These are phyloP conservation scores for Acorus gramineus DNA, from an alignment of 106 monocot species.

Conservation along the genomic window DNA sequence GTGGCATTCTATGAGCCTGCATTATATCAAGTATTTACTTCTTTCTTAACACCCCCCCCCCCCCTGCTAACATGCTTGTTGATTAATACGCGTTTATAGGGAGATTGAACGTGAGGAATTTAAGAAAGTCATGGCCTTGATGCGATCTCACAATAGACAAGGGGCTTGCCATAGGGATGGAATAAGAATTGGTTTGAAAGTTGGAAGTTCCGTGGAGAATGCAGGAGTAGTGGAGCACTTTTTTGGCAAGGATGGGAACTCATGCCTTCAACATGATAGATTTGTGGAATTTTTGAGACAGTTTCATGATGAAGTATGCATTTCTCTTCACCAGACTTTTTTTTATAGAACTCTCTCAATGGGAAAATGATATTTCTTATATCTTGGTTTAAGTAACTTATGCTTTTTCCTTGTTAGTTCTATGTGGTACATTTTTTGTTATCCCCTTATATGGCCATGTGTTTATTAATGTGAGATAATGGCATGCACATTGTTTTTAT, in stretches of 20 bases:
- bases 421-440: no score
- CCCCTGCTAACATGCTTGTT: not conserved
- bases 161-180: conserved; percentile 68
- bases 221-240: conserved; percentile 69
- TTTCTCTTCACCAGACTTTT: not conserved
- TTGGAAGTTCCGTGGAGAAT: conserved; percentile 47
- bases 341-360: not conserved
- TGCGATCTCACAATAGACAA: conserved; percentile 83
- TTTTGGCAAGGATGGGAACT: conserved; percentile 75
- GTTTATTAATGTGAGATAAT: no score
- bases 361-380: not conserved
- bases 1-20: no score
- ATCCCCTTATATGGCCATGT: no score
- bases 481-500: no score
- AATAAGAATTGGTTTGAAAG: conserved; percentile 45
- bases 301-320: conserved; percentile 70
- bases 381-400: no score
- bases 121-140: conserved; percentile 87
- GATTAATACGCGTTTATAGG: conserved; percentile 27
- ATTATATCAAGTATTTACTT: not conserved
- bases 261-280: conserved; percentile 53
- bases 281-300: conserved; percentile 74
- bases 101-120: conserved; percentile 84
- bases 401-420: no score
- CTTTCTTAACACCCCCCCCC: not conserved